Percentiles rank a stretch among this genome's conserved stretches.
These are phyloP conservation scores for Yamadazyma atmosphaerica DNA, from an alignment of 1,139 yeast genomes.

Conservation along the genomic window DNA sequence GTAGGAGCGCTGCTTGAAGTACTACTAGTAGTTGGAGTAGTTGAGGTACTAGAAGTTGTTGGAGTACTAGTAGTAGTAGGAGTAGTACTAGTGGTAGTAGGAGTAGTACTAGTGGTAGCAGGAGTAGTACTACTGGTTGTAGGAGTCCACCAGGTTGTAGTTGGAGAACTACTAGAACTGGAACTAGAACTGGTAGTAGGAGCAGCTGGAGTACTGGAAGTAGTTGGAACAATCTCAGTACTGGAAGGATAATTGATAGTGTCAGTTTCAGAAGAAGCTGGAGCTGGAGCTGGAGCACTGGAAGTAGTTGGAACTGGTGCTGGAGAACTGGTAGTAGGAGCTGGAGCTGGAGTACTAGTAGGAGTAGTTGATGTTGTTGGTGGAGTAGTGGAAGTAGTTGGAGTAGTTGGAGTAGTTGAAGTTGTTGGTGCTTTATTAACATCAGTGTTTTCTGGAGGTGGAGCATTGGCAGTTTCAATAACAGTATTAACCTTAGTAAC, in stretches of 20 bases:
- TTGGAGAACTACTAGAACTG: too few relatives aligned
- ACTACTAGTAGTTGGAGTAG: constrained; percentile 9
- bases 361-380: constrained; percentile 8
- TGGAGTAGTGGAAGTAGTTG: constrained; percentile 13
- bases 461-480: constrained; percentile 43
- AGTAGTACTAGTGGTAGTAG: constrained; percentile 5
- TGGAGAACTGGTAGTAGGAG: constrained; percentile 1
- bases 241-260: too few relatives aligned
- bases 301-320: not conserved
- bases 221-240: too few relatives aligned
- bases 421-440: constrained; percentile 15
- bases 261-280: too few relatives aligned
- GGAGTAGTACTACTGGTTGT: constrained; percentile 37
- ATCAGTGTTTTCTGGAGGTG: constrained; percentile 14
- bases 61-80: constrained; percentile 7
- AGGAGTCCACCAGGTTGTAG: not conserved
- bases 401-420: constrained; percentile 9
- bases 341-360: constrained; percentile 6
- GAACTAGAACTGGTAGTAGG: too few relatives aligned
- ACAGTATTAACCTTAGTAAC: constrained; percentile 50
- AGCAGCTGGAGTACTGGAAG: constrained; percentile 10
- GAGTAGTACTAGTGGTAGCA: not conserved
- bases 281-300: constrained; percentile 1
- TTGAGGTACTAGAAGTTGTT: constrained; percentile 7
- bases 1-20: constrained; percentile 10